phyloP scores from a whole-genome alignment of 2,329 filamentous ascomycete genomes.

The Colletotrichum godetiae region DNA sequence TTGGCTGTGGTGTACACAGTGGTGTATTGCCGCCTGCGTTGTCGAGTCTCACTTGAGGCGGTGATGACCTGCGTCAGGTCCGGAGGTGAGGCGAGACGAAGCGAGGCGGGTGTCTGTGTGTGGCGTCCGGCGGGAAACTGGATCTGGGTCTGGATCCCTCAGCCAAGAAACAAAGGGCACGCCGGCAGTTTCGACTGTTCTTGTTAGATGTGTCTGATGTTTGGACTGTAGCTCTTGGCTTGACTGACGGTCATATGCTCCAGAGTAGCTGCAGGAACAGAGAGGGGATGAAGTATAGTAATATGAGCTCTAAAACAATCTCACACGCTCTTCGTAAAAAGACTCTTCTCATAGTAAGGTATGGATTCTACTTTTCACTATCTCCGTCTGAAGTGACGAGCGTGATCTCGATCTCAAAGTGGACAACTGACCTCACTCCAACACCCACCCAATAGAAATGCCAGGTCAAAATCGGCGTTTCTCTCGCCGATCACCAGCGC shows the following conservation, averaged over 20 bases:
- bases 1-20: not conserved
- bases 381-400: not conserved
- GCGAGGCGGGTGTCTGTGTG: constrained; percentile 7
- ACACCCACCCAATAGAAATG: constrained; percentile 15
- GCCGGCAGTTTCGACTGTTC: constrained; percentile 5
- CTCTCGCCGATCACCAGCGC: constrained; percentile 27
- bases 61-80: constrained; percentile 12
- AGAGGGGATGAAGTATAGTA: not conserved
- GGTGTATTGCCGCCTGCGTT: not conserved
- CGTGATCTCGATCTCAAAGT: not conserved
- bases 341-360: not conserved
- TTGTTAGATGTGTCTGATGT: not conserved
- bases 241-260: not conserved
- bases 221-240: not conserved
- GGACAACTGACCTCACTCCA: constrained; percentile 26
- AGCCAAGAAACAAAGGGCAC: constrained; percentile 18
- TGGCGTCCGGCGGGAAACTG: not conserved
- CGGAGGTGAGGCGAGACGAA: not conserved
- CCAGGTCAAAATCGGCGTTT: constrained; percentile 26
- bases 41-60: constrained; percentile 16
- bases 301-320: not conserved
- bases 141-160: constrained; percentile 3
- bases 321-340: not conserved
- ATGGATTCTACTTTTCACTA: too few species aligned
- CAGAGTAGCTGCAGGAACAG: not conserved